These are phyloP conservation scores for Ascochyta viciae-villosae DNA, from an alignment of 2,329 filamentous ascomycete genomes.

Conservation along the genomic window DNA sequence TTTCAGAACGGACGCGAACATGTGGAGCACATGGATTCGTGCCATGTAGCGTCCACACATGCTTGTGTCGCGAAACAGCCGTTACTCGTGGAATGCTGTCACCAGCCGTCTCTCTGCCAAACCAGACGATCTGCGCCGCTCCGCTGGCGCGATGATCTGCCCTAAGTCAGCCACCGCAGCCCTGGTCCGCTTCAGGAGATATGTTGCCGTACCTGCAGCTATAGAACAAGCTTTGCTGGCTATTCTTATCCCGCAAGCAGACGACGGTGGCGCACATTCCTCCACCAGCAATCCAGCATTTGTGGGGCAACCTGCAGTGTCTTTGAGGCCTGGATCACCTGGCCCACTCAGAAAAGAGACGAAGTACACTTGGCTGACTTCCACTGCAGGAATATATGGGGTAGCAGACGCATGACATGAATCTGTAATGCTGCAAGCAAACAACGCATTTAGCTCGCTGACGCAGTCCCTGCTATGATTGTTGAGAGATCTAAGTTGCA, in stretches of 20 bases:
- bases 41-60: conserved; percentile 5
- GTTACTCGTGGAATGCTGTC: neutral
- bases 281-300: neutral
- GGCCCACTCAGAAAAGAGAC: neutral
- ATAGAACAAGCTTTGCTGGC: neutral
- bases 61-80: neutral
- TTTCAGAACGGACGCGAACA: conserved; percentile 10
- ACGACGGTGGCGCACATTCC: neutral
- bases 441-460: neutral
- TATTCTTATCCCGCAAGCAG: conserved; percentile 1
- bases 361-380: neutral
- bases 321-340: neutral
- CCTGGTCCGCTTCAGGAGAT: neutral
- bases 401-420: neutral
- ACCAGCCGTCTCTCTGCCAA: neutral
- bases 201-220: neutral
- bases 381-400: neutral
- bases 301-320: neutral
- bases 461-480: neutral
- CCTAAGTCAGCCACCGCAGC: neutral
- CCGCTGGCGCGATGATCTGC: neutral
- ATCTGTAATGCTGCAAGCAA: neutral
- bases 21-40: conserved; percentile 8
- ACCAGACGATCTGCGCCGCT: neutral
- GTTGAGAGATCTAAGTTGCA: too few species aligned